These are phyloP conservation scores for Triticum urartu DNA, from an alignment of 176 grass and related monocot species.

Conservation along the genomic window DNA sequence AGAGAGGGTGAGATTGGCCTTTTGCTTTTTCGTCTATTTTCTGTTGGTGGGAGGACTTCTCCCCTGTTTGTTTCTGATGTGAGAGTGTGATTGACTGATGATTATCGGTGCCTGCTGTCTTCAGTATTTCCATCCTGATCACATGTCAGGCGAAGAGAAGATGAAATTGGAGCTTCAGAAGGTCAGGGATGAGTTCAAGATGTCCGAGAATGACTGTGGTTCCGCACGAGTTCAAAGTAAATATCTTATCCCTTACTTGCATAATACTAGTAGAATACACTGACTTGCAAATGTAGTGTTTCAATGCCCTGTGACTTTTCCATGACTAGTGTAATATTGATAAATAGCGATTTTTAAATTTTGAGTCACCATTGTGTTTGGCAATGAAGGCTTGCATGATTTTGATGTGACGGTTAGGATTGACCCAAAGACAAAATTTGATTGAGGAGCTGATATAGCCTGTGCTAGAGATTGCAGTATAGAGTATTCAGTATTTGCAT, in stretches of 20 bases:
- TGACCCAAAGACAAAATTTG: no score
- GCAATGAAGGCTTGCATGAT: background rate
- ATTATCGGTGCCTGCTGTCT: background rate
- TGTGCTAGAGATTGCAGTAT: background rate
- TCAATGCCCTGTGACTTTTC: background rate
- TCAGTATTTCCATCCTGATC: constrained; percentile 95
- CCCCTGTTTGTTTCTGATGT: background rate
- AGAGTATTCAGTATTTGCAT: background rate
- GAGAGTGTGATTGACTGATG: background rate
- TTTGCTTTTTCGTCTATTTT: background rate
- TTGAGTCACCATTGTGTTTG: background rate
- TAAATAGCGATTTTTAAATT: background rate
- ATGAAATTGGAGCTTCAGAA: constrained; percentile 86
- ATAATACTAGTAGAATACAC: background rate
- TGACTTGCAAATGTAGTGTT: background rate
- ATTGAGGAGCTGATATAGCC: background rate
- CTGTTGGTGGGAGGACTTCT: background rate
- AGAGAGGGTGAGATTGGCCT: constrained; percentile 58
- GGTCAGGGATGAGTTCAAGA: constrained; percentile 93
- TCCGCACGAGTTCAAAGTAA: constrained; percentile 92
- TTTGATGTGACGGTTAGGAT: background rate
- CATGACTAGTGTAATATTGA: background rate
- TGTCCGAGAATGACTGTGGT: constrained; percentile 91
- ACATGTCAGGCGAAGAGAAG: constrained; percentile 91
- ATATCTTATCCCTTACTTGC: background rate